These are phyloP conservation scores for Rhododendron griersonianum DNA, from an alignment of 148 eudicot species.

Conservation along the genomic window DNA sequence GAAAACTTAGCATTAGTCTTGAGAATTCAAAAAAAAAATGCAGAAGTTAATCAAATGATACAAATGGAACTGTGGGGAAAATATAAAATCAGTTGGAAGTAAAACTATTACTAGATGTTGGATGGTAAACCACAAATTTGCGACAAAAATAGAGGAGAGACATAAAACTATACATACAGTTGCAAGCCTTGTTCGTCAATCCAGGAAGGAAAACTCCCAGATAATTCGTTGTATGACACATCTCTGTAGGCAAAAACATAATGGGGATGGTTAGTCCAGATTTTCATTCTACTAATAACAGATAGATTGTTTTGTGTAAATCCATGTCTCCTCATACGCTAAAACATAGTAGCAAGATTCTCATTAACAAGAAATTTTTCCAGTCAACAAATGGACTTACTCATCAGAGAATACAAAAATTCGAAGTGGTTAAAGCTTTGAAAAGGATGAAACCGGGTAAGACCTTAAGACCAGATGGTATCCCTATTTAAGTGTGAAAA, in stretches of 20 bases:
- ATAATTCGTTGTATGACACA: slow-evolving; percentile 75
- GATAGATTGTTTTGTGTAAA: background rate
- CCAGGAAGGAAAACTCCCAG: slow-evolving; percentile 86
- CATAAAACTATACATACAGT: slow-evolving; percentile 38
- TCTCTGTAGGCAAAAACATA: slow-evolving; percentile 56
- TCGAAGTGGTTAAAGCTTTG: too few species aligned
- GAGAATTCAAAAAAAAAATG: background rate
- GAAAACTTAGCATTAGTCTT: background rate
- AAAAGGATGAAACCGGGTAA: too few species aligned
- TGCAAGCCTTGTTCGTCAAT: slow-evolving; percentile 39
- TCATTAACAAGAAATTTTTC: background rate
- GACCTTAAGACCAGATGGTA: too few species aligned
- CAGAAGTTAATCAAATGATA: background rate
- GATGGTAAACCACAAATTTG: background rate
- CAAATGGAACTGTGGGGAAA: background rate
- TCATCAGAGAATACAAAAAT: too few species aligned
- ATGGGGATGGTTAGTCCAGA: background rate
- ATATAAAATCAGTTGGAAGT: background rate
- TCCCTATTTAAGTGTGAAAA: too few species aligned
- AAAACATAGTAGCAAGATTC: background rate
- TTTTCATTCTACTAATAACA: background rate
- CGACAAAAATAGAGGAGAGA: background rate
- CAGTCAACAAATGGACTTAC: background rate
- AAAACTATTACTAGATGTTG: background rate
- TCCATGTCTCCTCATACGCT: background rate